A percentile compares a stretch with the other conserved stretches of the same genome.
phyloP scores from a whole-genome alignment of 1,284 basidiomycete genomes.

The Sanghuangporus weigelae region DNA sequence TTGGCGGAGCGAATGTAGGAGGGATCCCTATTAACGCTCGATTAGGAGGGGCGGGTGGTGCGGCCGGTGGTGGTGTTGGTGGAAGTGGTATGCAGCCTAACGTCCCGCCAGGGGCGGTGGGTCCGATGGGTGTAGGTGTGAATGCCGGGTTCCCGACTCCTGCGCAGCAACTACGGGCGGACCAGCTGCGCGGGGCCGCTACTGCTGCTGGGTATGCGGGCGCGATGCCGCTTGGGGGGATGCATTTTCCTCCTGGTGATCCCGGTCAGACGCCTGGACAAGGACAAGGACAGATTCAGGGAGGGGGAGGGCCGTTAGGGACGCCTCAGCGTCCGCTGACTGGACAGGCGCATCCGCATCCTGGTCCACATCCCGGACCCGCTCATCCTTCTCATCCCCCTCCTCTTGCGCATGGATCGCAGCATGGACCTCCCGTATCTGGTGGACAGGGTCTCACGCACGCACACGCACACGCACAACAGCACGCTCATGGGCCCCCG shows the following conservation, averaged over 20 bases:
- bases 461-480: neutral
- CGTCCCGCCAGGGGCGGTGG: neutral
- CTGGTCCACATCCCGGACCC: neutral
- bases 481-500: neutral
- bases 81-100: neutral
- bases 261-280: neutral
- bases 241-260: neutral
- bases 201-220: neutral
- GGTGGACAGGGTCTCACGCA: neutral
- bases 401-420: too few relatives aligned
- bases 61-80: neutral
- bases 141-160: conserved; percentile 1
- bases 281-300: neutral
- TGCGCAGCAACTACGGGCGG: conserved; percentile 5
- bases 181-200: neutral
- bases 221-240: neutral
- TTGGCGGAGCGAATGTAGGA: neutral
- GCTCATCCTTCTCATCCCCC: too few relatives aligned
- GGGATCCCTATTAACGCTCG: neutral
- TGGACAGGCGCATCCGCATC: neutral
- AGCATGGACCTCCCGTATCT: too few relatives aligned
- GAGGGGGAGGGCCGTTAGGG: neutral
- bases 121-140: neutral
- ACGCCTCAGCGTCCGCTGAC: conserved; percentile 9
- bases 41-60: neutral